phyloP scores from a whole-genome alignment of 2,329 filamentous ascomycete genomes.

The Phyllosticta capitalensis region DNA sequence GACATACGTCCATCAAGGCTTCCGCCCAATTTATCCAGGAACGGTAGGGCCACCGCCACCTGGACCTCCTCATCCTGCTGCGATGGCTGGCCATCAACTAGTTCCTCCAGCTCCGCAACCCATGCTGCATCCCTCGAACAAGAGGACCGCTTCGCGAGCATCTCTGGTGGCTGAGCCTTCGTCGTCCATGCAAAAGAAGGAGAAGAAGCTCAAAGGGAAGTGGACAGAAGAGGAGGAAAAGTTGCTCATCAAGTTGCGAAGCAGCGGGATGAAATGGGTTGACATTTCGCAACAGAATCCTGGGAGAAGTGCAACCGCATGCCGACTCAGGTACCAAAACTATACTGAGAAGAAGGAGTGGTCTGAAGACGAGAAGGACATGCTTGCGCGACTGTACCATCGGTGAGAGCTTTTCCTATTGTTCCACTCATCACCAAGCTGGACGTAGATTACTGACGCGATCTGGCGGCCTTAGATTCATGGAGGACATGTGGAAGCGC shows the following conservation, averaged over 20 bases:
- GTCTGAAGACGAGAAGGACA: conserved; percentile 98
- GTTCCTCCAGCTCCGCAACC: background rate
- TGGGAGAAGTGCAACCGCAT: conserved; percentile 87
- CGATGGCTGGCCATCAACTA: conserved; percentile 8
- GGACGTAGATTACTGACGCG: conserved; percentile 12
- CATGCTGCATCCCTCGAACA: conserved; percentile 16
- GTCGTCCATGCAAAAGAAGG: conserved; percentile 25
- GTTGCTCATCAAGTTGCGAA: conserved; percentile 84
- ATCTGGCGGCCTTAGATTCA: conserved; percentile 57
- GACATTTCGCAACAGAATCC: conserved; percentile 89
- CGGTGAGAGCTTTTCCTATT: conserved; percentile 49
- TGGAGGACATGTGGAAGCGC: conserved; percentile 95
- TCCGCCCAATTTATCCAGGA: conserved; percentile 28
- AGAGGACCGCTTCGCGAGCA: conserved; percentile 29
- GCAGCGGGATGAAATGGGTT: conserved; percentile 95
- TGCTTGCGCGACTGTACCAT: conserved; percentile 87
- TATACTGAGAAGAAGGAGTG: conserved; percentile 87
- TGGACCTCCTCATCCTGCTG: background rate
- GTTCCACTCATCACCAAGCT: background rate
- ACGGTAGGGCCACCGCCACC: background rate
- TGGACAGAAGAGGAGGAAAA: conserved; percentile 91
- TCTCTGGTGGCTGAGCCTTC: conserved; percentile 11
- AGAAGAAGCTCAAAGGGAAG: conserved; percentile 56
- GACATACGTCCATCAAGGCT: conserved; percentile 18
- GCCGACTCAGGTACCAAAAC: conserved; percentile 91